Evolutionary conservation across 257 asterid genomes (phyloP).

Genomic region (Lavandula angustifolia): DNA sequence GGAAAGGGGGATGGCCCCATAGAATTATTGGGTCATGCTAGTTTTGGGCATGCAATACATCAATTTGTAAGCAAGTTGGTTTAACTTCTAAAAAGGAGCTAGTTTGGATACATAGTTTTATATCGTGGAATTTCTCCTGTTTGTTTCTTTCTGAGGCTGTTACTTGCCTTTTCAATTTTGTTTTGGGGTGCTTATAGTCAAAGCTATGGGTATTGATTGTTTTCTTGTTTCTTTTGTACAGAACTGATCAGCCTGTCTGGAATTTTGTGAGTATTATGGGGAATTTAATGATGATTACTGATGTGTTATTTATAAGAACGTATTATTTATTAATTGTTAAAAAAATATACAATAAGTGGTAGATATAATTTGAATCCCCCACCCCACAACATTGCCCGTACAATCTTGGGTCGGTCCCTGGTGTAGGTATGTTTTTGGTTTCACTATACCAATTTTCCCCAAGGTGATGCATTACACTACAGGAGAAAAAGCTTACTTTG

Average conservation of each 20-base stretch:
- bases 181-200: constrained; percentile 4
- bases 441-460: constrained; percentile 13
- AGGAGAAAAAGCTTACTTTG: constrained; percentile 91
- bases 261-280: constrained; percentile 71
- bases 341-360: too few species aligned
- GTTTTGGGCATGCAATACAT: neutral
- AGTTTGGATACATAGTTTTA: neutral
- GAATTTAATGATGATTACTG: too few species aligned
- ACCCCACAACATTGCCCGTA: too few species aligned
- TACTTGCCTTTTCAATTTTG: neutral
- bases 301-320: too few species aligned
- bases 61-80: neutral
- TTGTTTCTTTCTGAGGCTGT: neutral
- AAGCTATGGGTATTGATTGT: constrained; percentile 30
- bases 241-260: constrained; percentile 88
- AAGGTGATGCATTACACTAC: constrained; percentile 35
- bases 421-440: neutral
- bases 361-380: too few species aligned
- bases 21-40: neutral
- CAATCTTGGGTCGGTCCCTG: too few species aligned
- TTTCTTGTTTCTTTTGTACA: constrained; percentile 43
- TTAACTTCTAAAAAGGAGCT: neutral
- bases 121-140: neutral
- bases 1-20: neutral
- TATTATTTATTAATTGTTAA: too few species aligned